Evolutionary conservation across 2,329 filamentous ascomycete genomes (phyloP).

Genomic region (Paracoccidioides lutzii): DNA sequence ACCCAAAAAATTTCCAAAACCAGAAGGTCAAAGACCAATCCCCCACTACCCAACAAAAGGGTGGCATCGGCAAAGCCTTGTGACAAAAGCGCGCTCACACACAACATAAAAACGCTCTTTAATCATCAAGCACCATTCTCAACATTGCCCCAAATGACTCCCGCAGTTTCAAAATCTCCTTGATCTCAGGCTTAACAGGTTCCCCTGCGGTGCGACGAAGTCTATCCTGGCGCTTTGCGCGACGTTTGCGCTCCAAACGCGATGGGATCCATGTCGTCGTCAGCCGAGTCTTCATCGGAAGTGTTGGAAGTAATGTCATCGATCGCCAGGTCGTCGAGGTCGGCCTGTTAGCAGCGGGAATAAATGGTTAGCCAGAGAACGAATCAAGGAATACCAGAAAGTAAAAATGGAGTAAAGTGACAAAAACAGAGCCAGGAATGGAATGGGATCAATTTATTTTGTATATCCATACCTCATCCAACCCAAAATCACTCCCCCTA

Average conservation of each 20-base stretch:
- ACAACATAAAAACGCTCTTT: constrained; percentile 14
- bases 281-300: constrained; percentile 52
- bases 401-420: background rate
- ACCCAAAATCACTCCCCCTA: constrained; percentile 72
- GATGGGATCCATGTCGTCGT: constrained; percentile 77
- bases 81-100: too few relatives aligned
- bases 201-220: constrained; percentile 71
- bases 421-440: background rate
- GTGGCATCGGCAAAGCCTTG: too few relatives aligned
- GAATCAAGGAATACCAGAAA: constrained; percentile 8
- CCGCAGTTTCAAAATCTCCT: constrained; percentile 65
- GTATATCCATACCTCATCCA: constrained; percentile 51
- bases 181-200: constrained; percentile 65
- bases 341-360: constrained; percentile 33
- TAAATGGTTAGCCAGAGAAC: background rate
- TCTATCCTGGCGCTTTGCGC: constrained; percentile 62
- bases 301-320: constrained; percentile 58
- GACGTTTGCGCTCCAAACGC: constrained; percentile 68
- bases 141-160: constrained; percentile 74
- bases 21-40: too few relatives aligned
- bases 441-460: background rate
- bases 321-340: constrained; percentile 74
- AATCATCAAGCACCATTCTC: constrained; percentile 66
- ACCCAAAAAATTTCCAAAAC: too few relatives aligned
- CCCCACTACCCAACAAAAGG: too few relatives aligned